These are phyloP conservation scores for Lophium mytilinum DNA, from an alignment of 495 filamentous ascomycete genomes.

Conservation along the genomic window DNA sequence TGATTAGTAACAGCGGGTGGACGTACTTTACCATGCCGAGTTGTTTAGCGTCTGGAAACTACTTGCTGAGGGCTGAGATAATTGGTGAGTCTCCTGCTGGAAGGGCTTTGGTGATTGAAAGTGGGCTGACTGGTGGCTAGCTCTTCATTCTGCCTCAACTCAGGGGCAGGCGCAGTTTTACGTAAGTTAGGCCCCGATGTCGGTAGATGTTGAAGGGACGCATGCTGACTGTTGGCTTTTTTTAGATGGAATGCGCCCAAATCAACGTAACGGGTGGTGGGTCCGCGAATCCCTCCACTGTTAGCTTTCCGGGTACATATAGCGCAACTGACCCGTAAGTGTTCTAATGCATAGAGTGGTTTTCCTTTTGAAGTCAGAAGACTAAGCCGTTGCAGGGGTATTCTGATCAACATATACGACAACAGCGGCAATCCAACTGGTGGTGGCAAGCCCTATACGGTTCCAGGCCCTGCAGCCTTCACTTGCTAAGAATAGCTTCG, in stretches of 20 bases:
- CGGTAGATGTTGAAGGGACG: too few relatives aligned
- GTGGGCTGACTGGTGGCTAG: not conserved
- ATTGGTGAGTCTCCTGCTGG: slow-evolving; percentile 1
- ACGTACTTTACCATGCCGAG: slow-evolving; percentile 17
- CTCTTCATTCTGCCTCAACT: slow-evolving; percentile 18
- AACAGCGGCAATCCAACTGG: slow-evolving; percentile 32
- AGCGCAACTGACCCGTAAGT: slow-evolving; percentile 37
- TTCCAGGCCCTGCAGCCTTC: slow-evolving; percentile 16
- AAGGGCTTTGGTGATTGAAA: not conserved
- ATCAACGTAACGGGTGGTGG: slow-evolving; percentile 46
- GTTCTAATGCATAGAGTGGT: not conserved
- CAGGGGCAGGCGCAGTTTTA: slow-evolving; percentile 20
- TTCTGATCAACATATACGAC: slow-evolving; percentile 49
- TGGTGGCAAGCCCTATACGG: slow-evolving; percentile 16
- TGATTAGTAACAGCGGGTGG: slow-evolving; percentile 19
- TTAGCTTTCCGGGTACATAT: slow-evolving; percentile 50
- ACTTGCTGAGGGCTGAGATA: slow-evolving; percentile 22
- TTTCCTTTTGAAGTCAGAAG: not conserved
- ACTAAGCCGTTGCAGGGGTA: slow-evolving; percentile 27
- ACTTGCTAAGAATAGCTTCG: slow-evolving; percentile 4
- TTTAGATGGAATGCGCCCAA: slow-evolving; percentile 42
- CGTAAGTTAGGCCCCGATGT: not conserved
- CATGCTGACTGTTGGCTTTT: not conserved
- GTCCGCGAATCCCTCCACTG: slow-evolving; percentile 37
- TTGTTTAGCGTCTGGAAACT: slow-evolving; percentile 20